Conservation (phyloP, 169 alveolate species). For the Eimeria acervulina region DNA sequence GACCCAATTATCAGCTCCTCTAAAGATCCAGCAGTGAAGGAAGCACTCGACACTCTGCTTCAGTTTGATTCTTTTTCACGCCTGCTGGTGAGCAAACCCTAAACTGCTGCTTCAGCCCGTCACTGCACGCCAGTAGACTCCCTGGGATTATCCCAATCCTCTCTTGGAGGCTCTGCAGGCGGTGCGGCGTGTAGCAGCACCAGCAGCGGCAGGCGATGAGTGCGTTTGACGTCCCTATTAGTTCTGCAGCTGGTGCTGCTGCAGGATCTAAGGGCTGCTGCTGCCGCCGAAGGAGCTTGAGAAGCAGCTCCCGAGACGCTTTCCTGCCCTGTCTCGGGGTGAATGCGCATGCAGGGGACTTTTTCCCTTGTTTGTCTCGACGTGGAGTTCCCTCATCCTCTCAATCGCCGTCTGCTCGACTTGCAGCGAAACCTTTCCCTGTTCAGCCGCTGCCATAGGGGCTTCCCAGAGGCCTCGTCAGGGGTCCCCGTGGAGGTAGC, state of each 20-base stretch:
- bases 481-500: background rate
- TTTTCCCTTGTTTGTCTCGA: slow-evolving; percentile 81
- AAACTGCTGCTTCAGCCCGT: background rate
- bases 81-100: slow-evolving; percentile 48
- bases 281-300: background rate
- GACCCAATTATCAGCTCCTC: background rate
- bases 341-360: slow-evolving; percentile 65
- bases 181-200: background rate
- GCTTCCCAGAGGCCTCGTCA: background rate
- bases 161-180: background rate
- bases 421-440: background rate
- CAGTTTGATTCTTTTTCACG: slow-evolving; percentile 44
- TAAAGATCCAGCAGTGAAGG: background rate
- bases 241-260: background rate
- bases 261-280: background rate
- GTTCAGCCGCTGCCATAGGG: background rate
- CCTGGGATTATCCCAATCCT: background rate
- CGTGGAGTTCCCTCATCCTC: slow-evolving; percentile 80
- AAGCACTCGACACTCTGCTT: background rate
- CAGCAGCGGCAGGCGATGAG: background rate
- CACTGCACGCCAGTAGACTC: too few species aligned
- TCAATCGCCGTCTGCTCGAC: slow-evolving; percentile 54
- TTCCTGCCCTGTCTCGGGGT: background rate
- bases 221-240: background rate
- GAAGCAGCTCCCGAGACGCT: background rate